phyloP scores from a whole-genome alignment of 2,329 filamentous ascomycete species.

The Zymoseptoria pseudotritici region DNA sequence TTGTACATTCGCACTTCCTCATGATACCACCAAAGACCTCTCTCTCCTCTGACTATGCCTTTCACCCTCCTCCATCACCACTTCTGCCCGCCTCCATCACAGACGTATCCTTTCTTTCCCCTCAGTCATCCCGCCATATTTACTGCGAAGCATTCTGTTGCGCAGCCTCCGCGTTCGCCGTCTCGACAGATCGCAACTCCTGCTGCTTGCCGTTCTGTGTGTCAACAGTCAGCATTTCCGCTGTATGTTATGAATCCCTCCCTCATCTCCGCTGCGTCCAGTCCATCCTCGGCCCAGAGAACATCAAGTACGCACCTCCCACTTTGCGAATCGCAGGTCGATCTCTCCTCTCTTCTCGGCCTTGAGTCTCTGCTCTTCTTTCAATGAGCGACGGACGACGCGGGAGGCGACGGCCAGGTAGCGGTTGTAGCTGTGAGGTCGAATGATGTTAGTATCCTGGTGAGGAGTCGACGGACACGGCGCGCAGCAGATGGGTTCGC shows the following conservation, averaged over 20 bases:
- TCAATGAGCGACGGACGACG: slow-evolving; percentile 90
- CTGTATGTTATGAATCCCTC: neutral
- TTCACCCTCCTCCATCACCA: neutral
- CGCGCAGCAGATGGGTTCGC: neutral
- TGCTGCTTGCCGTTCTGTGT: slow-evolving; percentile 93
- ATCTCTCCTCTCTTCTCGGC: slow-evolving; percentile 86
- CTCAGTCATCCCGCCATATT: slow-evolving; percentile 19
- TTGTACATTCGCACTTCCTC: neutral
- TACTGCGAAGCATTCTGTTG: slow-evolving; percentile 30
- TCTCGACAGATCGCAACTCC: slow-evolving; percentile 65
- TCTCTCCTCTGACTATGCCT: neutral
- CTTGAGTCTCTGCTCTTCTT: slow-evolving; percentile 81
- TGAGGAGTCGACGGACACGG: neutral
- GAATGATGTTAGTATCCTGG: slow-evolving; percentile 15
- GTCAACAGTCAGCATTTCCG: slow-evolving; percentile 13
- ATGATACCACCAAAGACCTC: neutral
- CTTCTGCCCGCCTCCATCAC: slow-evolving; percentile 4
- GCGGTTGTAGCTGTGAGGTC: slow-evolving; percentile 86
- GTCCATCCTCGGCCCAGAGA: neutral
- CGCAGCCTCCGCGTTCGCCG: slow-evolving; percentile 46
- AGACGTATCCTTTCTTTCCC: slow-evolving; percentile 1
- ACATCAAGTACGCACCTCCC: slow-evolving; percentile 66
- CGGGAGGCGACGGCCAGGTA: slow-evolving; percentile 94
- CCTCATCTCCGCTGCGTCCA: slow-evolving; percentile 1
- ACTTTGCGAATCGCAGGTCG: slow-evolving; percentile 87